phyloP scores from a whole-genome alignment of 768 basidiomycete species.

The Amanita fuliginea region DNA sequence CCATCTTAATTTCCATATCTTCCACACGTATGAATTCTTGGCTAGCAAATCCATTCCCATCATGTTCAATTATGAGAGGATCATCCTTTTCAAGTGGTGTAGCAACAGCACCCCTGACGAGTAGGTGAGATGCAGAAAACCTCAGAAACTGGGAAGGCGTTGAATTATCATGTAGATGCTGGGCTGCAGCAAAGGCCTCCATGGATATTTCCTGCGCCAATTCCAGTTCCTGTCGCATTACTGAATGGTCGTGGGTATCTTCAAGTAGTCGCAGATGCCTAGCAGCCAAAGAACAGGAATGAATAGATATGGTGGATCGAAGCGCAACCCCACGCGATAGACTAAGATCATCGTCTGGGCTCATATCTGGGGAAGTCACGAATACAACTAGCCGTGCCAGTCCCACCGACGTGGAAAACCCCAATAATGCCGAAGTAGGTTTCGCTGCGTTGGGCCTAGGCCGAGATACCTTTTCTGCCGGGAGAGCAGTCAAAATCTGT shows the following conservation, averaged over 20 bases:
- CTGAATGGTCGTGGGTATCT: conserved; percentile 23
- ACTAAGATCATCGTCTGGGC: conserved; percentile 53
- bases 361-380: conserved; percentile 72
- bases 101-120: conserved; percentile 51
- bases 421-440: conserved; percentile 18
- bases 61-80: conserved; percentile 43
- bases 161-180: conserved; percentile 18
- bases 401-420: conserved; percentile 44
- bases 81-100: conserved; percentile 62
- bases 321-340: conserved; percentile 62
- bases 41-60: conserved; percentile 29
- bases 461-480: conserved; percentile 17
- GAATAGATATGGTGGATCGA: conserved; percentile 38
- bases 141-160: conserved; percentile 27
- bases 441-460: conserved; percentile 7
- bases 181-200: conserved; percentile 33
- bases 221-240: conserved; percentile 40
- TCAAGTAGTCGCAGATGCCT: conserved; percentile 26
- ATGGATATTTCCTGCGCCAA: conserved; percentile 40
- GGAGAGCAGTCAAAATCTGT: conserved; percentile 30
- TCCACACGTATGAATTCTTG: conserved; percentile 35
- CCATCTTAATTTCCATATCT: conserved; percentile 8
- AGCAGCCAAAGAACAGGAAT: conserved; percentile 42
- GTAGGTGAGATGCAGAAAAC: conserved; percentile 34
- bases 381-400: conserved; percentile 55